Conservation (phyloP, 106 monocot species). For the Allium sativum region DNA sequence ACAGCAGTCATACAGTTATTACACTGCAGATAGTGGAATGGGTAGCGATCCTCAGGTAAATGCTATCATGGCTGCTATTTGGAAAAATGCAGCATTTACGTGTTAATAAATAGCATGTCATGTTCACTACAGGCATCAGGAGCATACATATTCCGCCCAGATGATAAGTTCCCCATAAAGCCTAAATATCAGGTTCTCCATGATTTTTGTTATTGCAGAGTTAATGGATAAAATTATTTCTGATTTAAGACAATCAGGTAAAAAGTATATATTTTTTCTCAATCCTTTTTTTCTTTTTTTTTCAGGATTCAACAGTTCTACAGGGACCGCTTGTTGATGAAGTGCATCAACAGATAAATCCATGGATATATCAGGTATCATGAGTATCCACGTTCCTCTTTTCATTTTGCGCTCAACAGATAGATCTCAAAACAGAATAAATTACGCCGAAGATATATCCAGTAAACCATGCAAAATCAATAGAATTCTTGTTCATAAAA, state of each 20-base stretch:
- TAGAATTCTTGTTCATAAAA: slow-evolving; percentile 2
- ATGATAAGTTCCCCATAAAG: slow-evolving; percentile 51
- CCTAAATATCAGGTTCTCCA: slow-evolving; percentile 40
- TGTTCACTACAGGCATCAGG: slow-evolving; percentile 68
- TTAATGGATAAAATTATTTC: neutral
- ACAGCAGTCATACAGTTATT: slow-evolving; percentile 67
- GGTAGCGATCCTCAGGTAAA: slow-evolving; percentile 68
- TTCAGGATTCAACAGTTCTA: slow-evolving; percentile 26
- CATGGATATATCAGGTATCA: slow-evolving; percentile 96
- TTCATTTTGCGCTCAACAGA: too few relatives aligned
- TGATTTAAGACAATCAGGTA: neutral
- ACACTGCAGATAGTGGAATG: slow-evolving; percentile 55
- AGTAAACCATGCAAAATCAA: neutral
- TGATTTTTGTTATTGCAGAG: neutral
- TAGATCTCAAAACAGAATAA: too few relatives aligned
- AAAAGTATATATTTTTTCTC: too few relatives aligned
- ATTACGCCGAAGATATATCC: too few relatives aligned
- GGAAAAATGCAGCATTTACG: too few relatives aligned
- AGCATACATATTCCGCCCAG: slow-evolving; percentile 97
- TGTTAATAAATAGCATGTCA: neutral
- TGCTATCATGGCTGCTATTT: too few relatives aligned
- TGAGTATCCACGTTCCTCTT: too few relatives aligned
- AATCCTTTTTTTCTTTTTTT: too few relatives aligned
- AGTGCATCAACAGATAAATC: slow-evolving; percentile 86
- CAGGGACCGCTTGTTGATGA: slow-evolving; percentile 84